Base-by-base conservation (phyloP, 345 rosid genomes). In the Nephelium lappaceum region DNA sequence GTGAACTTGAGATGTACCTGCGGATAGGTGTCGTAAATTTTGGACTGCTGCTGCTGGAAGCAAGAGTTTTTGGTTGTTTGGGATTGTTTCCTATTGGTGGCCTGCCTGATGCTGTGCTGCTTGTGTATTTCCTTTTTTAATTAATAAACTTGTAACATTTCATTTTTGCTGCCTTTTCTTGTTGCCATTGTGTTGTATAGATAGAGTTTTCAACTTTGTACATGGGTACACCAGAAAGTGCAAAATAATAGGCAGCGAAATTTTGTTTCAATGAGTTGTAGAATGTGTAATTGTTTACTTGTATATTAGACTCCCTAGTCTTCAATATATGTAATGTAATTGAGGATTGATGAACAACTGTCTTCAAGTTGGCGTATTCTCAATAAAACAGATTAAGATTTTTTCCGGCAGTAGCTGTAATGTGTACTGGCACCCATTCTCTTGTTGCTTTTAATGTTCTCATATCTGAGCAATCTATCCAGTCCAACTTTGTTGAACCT, bases 21-120 rank as follows among this genome's bases (percentile, higher is more conserved):
- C 4, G 43, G 39, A 27, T 71, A 66, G 39, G 74, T 71, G 73
- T 55, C 24, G 12, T 75, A 64, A 71, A 19, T 71, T 42, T 12
- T 69, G 68, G 38, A 51, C 67, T 67, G 79, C 84, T 68, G 73
- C 82, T 31, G 68, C 69, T 42, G 70, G 61, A 71, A 60, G 23
- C 15, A 8, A 18, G 36, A 31, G 61, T 43, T 5, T 55, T 60
- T 60, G 27, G 64, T 60, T 60, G 64, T 60, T 21, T 60, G 11
- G 25, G 0, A 10, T 36, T 68, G 73, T 75, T 23, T 45, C 31
- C 24, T 67, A 2, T 24, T 67, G 66, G 41, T 23, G 53, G 55
- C 57, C 0, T 45, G 51, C 57, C 0, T 55, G 67, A 23, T 55
- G 39, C 24, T 5, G 24, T 58, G 36, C 19, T 68, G 42, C 79